Conservation (phyloP, 108 stramenopile species). For the Cyclotella cryptica region DNA sequence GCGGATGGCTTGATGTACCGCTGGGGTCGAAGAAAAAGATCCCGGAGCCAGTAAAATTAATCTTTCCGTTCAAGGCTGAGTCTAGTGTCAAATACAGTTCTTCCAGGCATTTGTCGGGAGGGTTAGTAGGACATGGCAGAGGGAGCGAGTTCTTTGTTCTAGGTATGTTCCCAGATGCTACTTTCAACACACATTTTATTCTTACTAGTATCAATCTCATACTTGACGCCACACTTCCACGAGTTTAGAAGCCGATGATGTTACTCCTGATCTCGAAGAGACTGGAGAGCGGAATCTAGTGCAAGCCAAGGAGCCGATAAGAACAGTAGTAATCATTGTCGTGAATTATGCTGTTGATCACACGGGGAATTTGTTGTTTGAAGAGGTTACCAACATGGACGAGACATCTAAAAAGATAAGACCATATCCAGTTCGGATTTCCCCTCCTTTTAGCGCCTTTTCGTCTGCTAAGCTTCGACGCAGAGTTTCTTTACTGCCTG, state of each 20-base stretch:
- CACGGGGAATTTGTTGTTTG: conserved; percentile 81
- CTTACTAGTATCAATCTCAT: too few species aligned
- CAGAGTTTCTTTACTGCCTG: conserved; percentile 78
- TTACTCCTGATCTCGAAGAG: conserved; percentile 44
- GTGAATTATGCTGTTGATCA: conserved; percentile 85
- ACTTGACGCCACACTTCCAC: too few species aligned
- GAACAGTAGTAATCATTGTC: conserved; percentile 69
- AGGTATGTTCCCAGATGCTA: neutral
- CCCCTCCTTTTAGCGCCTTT: conserved; percentile 77
- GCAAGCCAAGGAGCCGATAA: conserved; percentile 9
- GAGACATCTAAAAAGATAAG: neutral
- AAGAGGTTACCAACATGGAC: conserved; percentile 36
- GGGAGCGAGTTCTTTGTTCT: conserved; percentile 72
- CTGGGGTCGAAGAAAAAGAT: conserved; percentile 52
- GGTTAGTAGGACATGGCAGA: conserved; percentile 9
- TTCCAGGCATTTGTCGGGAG: conserved; percentile 12
- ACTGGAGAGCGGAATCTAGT: conserved; percentile 1
- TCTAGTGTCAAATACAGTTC: conserved; percentile 36
- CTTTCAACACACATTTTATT: neutral
- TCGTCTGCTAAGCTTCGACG: conserved; percentile 55
- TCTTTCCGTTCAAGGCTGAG: conserved; percentile 64
- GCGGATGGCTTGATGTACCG: conserved; percentile 79
- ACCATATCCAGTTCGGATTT: conserved; percentile 11
- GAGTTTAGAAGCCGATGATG: conserved; percentile 50
- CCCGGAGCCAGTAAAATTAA: conserved; percentile 67